These are phyloP conservation scores for Polyporus arcularius DNA, from an alignment of 768 basidiomycete genomes.

Conservation along the genomic window DNA sequence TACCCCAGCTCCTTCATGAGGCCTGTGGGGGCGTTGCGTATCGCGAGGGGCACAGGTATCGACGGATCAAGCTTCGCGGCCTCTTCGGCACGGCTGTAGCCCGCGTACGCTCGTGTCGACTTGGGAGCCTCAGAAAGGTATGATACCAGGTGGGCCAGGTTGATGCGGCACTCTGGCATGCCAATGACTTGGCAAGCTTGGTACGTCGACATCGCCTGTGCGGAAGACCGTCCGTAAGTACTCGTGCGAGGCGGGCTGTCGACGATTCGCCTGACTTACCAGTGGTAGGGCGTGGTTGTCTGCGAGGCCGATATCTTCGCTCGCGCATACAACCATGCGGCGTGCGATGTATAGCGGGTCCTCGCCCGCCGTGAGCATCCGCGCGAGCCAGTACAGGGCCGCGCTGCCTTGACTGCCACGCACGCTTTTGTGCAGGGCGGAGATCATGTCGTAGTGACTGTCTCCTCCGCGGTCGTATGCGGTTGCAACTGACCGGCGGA, in stretches of 20 bases:
- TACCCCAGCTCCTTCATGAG: slow-evolving; percentile 56
- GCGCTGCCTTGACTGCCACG: slow-evolving; percentile 76
- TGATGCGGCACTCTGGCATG: slow-evolving; percentile 84
- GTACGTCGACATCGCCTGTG: slow-evolving; percentile 60
- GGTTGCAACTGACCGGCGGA: slow-evolving; percentile 64
- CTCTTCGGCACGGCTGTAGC: slow-evolving; percentile 68
- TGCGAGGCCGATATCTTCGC: slow-evolving; percentile 84
- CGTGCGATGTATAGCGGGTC: slow-evolving; percentile 79
- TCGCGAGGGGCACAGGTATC: slow-evolving; percentile 64
- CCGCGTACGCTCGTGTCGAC: slow-evolving; percentile 77
- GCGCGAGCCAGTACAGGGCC: slow-evolving; percentile 86
- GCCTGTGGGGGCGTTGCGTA: slow-evolving; percentile 77
- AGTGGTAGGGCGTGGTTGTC: slow-evolving; percentile 76
- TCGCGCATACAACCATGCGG: slow-evolving; percentile 76
- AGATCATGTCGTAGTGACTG: slow-evolving; percentile 78
- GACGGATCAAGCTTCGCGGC: slow-evolving; percentile 55
- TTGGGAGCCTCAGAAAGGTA: slow-evolving; percentile 85
- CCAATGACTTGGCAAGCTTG: slow-evolving; percentile 70
- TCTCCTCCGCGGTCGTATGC: slow-evolving; percentile 80
- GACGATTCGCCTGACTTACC: slow-evolving; percentile 38
- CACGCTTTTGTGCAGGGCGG: slow-evolving; percentile 81
- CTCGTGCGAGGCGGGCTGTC: not conserved
- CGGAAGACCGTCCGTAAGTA: not conserved
- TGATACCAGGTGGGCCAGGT: slow-evolving; percentile 73
- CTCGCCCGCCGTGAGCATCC: slow-evolving; percentile 80